Base-by-base conservation (phyloP, 345 rosid species). In the Diplotaxis tenuifolia region DNA sequence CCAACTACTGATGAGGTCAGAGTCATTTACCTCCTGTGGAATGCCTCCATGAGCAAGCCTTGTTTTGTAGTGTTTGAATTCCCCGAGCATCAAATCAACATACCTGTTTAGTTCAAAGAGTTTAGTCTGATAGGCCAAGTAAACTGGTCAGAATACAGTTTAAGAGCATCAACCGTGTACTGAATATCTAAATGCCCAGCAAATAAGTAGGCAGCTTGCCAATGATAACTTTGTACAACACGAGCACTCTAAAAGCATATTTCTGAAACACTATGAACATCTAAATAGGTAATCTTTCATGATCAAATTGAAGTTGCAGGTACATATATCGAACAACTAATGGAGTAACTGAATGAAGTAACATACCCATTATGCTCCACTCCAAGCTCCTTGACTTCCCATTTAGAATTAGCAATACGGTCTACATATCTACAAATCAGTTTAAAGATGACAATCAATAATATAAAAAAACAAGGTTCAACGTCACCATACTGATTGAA, bases 371-470 rank as follows among this genome's bases (percentile, higher is more conserved):
- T 96, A 65, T 96, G 99, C 82, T 96, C 99, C 55, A 96, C 79
- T 38, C 99, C 99, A 19, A 96, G 87, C 83, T 96, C 99, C 83
- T 87, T 96, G 58, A 92, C 77, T 82, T 96, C 99, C 99, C 99
- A 96, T 81, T 89, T 96, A 21, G 95, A 89, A 77, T 85, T 86
- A 72, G 97, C 88, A 78, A 96, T 84, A 62, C 97, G 88, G 80
- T 96, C 99, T 10, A 85, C 91, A 78, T 92, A 96, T 80, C 98
- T 96, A 86, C 70, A 76, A 75, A 81, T 68, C 4, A 34, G 21
- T 55, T 75, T 70, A 58, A 74, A 73, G 28, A 3, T 40, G 28
- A 29, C 23, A 76, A 55, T 67, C 25, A 70, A 29, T 12, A 20
- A 55, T 49, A 65, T 19, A 52, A 40, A 53, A 62, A 28, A 16